Evolutionary conservation across 768 basidiomycete species (phyloP), one percentile per base, ranked within the genome.

Genomic region (Lactarius evosmus): DNA sequence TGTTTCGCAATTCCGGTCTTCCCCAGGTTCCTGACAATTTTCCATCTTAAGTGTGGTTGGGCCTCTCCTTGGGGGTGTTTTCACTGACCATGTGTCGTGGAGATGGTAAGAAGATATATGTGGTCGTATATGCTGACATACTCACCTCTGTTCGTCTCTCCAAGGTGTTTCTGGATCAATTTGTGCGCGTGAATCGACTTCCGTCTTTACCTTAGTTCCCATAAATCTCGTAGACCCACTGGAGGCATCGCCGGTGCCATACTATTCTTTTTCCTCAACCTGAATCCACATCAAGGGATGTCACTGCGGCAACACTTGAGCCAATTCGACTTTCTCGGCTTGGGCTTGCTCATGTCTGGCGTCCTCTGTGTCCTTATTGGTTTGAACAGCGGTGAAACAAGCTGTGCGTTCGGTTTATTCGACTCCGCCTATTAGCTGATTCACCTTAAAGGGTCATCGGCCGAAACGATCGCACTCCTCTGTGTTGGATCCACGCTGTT

Each of bases 71-170:
- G 93, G 93, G 62, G 93, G 92, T 62, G 89, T 75, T 14, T 83
- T 93, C 62, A 83, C 89, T 0, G 84, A 91, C 70, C 86, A 89
- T 70, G 85, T 85, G 19, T 79, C 85, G 1, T 93, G 91, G 91
- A 75, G 91, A 76, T 93, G 91, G 91, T 84, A 66, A 46, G 78
- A 61, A 44, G 14, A 33, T 29, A 27, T 30, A 8, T 17, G 19
- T 60, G 1, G 29, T 55, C 1, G 65, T 34, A 62, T 66, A 22
- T 38, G 55, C 36, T 16, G 44, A 36, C 4, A 58, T 41, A 29
- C 51, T 25, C 22, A 34, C 32, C 9, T 22, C 29, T 17, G 30
- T 44, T 54, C 52, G 27, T 56, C 60, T 58, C 36, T 50, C 19
- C 6, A 51, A 85, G 84, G 85, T 89, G 87, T 71, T 91, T 91